phyloP scores from a whole-genome alignment of 768 basidiomycete species.

The Podaxis sp. region DNA sequence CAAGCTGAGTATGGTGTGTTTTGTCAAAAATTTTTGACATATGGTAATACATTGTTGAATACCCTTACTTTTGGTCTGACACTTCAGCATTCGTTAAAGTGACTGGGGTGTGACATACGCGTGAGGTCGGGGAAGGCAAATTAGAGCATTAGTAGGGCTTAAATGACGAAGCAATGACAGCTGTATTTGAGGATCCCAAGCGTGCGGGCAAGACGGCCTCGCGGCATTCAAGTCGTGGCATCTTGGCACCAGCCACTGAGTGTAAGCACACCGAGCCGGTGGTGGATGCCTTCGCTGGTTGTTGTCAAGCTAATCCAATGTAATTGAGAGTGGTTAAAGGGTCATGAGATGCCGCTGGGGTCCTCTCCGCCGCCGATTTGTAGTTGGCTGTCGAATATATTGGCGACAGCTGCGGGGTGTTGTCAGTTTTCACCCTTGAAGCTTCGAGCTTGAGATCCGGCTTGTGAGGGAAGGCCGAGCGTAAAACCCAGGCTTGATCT shows the following conservation, averaged over 20 bases:
- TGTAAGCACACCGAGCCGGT: background rate
- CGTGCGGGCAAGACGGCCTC: too few species aligned
- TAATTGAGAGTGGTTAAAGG: background rate
- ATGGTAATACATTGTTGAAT: background rate
- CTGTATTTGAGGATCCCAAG: too few species aligned
- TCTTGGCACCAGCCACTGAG: background rate
- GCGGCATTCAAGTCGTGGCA: background rate
- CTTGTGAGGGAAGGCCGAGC: background rate
- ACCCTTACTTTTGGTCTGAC: background rate
- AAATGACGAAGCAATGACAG: too few species aligned
- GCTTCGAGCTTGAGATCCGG: background rate
- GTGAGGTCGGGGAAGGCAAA: background rate
- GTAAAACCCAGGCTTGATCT: background rate
- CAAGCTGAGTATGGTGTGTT: background rate
- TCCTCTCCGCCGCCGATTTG: background rate
- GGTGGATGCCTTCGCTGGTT: background rate
- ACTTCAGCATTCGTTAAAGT: background rate
- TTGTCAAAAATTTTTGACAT: background rate
- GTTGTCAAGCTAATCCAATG: background rate
- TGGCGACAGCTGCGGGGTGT: background rate
- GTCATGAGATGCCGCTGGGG: background rate
- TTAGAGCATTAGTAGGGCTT: background rate
- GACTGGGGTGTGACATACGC: background rate
- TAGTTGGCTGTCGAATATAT: background rate
- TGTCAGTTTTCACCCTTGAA: background rate